Conservation (phyloP, 148 eudicot species). For the Pharnaceum exiguum region DNA sequence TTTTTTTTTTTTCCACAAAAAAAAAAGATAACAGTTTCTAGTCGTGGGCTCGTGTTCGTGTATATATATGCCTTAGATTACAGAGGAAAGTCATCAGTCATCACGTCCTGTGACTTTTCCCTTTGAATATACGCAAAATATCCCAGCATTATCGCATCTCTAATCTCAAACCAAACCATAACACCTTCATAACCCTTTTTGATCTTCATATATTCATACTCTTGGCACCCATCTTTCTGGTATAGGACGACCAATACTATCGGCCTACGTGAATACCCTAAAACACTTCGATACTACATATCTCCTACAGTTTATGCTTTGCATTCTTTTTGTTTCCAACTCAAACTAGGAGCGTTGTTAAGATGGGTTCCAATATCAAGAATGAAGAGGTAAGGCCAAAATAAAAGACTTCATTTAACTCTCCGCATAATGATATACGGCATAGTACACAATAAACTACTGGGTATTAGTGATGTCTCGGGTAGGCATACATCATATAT, state of each 20-base stretch:
- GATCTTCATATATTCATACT: background rate
- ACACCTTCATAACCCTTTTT: background rate
- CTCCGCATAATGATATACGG: background rate
- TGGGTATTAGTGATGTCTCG: background rate
- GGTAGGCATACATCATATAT: background rate
- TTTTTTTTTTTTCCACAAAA: too few relatives aligned
- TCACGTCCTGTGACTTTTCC: too few relatives aligned
- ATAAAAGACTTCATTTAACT: background rate
- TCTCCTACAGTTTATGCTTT: background rate
- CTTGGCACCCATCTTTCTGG: background rate
- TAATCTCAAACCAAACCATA: background rate
- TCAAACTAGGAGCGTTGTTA: background rate
- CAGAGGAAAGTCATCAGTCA: too few relatives aligned
- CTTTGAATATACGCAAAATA: too few relatives aligned
- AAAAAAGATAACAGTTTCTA: too few relatives aligned
- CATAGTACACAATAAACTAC: background rate
- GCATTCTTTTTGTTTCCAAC: background rate
- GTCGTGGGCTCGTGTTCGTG: too few relatives aligned
- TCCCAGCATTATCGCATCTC: slow-evolving; percentile 14
- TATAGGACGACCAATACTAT: background rate
- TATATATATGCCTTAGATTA: too few relatives aligned
- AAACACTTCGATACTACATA: background rate
- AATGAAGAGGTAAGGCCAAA: slow-evolving; percentile 50
- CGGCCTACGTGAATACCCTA: background rate
- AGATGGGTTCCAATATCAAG: slow-evolving; percentile 31